Evolutionary conservation across 495 filamentous ascomycete species (phyloP), one percentile per base, ranked within the genome.

Genomic region (Evansstolkia leycettana): DNA sequence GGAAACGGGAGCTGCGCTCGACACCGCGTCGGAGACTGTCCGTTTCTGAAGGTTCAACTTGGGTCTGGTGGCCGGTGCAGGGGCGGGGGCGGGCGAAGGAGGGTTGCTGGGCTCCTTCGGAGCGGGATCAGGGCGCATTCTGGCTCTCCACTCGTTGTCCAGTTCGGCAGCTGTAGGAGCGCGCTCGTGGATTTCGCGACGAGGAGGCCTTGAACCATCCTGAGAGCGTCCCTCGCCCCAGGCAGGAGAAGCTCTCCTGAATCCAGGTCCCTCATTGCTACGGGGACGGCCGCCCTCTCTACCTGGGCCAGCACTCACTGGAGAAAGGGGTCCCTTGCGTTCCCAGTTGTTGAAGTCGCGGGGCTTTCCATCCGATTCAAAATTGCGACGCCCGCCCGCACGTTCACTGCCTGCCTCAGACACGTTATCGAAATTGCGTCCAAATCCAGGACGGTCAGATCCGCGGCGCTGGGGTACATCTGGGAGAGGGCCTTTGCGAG

Each of bases 321-420:
- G 83, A 28, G 88, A 82, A 29, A 94, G 70, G 17, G 92, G 90
- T 15, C 90, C 92, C 49, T 86, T 89, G 37, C 90, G 82, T 57
- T 94, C 89, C 90, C 90, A 98, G 62, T 86, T 90, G 39, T 73
- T 69, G 45, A 95, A 82, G 48, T 94, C 85, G 15, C 88, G 80
- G 34, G 80, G 61, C 55, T 87, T 92, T 41, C 83, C 82, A 51
- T 94, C 85, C 40, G 78, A 76, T 58, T 72, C 66, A 37, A 71
- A 74, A 48, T 62, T 64, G 45, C 66, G 60, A 45, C 67, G 62
- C 34, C 70, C 67, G 34, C 51, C 52, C 36, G 54, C 58, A 31
- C 69, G 72, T 3, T 75, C 70, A 35, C 62, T 66, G 8, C 55
- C 68, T 34, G 68, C 61, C 41, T 73, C 69, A 9, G 68, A 69